Conservation (phyloP, 2,329 filamentous ascomycete species). For the Clonostachys rhizophaga region DNA sequence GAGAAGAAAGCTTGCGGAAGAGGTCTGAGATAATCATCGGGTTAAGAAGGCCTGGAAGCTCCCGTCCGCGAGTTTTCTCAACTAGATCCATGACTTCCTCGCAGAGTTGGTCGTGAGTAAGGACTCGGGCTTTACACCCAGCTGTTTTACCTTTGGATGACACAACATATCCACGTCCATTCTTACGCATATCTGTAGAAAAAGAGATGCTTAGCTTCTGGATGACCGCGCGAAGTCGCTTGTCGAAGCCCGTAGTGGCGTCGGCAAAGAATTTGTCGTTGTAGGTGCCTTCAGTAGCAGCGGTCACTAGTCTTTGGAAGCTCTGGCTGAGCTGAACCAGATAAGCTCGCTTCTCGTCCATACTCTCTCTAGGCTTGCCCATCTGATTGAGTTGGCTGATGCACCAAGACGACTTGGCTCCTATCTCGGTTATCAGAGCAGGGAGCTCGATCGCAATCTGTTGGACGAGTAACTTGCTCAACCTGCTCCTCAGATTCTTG, state of each 20-base stretch:
- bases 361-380: constrained; percentile 39
- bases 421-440: constrained; percentile 34
- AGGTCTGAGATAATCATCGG: constrained; percentile 53
- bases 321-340: constrained; percentile 37
- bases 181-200: constrained; percentile 13
- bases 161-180: constrained; percentile 18
- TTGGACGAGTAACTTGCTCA: constrained; percentile 43
- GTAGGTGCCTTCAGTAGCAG: constrained; percentile 19
- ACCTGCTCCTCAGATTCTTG: constrained; percentile 34
- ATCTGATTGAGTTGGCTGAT: constrained; percentile 33
- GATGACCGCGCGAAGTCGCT: constrained; percentile 19
- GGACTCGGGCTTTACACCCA: neutral
- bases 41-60: constrained; percentile 58
- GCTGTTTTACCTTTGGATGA: constrained; percentile 5
- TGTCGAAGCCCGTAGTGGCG: constrained; percentile 5
- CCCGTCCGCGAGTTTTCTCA: constrained; percentile 24
- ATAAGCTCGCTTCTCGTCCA: constrained; percentile 39
- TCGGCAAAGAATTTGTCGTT: constrained; percentile 18
- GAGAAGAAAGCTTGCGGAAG: constrained; percentile 52
- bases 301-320: constrained; percentile 24
- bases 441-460: constrained; percentile 43
- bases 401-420: constrained; percentile 23
- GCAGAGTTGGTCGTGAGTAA: constrained; percentile 4
- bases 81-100: constrained; percentile 20
- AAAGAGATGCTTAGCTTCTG: constrained; percentile 21